Base-by-base conservation (phyloP, 352 stramenopile species). In the Paralagenidium karlingii region DNA sequence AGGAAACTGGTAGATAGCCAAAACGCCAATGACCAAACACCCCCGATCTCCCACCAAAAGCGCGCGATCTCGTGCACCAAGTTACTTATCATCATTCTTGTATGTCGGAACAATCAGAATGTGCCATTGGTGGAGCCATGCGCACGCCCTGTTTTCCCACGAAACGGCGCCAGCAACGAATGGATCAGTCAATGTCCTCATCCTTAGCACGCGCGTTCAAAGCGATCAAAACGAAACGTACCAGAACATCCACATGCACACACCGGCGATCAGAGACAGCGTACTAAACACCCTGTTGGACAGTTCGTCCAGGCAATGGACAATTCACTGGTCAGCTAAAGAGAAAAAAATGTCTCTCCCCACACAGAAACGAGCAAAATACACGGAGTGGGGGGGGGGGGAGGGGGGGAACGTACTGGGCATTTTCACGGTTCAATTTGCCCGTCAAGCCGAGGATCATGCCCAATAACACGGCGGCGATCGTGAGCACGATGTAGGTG, bases 201-300 rank as follows among this genome's bases (percentile, higher is more conserved):
- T n/a, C n/a, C n/a, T n/a, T n/a, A n/a, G n/a, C 34, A 24, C n/a
- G 33, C 42, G 20, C 21, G 33, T 43, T 33, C 26, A 33, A 30
- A 20, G 38, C 22, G 8, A 11, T 39, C 32, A 45, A 25, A 33
- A 22, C 16, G 28, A 47, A 31, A 43, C 58, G 58, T 52, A 85
- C 78, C 78, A 92, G 55, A 92, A 89, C 58, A 92, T 78, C 78
- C 78, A 92, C 49, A 92, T 59, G 51, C 78, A 92, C 20, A 92
- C 42, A 22, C 78, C 78, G 13, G 63, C 71, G 62, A 92, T 88
- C 43, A 84, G 82, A 34, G 75, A 53, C 36, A 89, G 55, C 48
- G 89, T 53, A 33, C 68, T 84, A 45, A 88, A 89, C 37, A 92
- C 66, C 33, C 78, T 92, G n/a, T n/a, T n/a, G n/a, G n/a, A n/a